phyloP scores from a whole-genome alignment of 495 filamentous ascomycete species.

The Melanomma pulvis-pyrius region DNA sequence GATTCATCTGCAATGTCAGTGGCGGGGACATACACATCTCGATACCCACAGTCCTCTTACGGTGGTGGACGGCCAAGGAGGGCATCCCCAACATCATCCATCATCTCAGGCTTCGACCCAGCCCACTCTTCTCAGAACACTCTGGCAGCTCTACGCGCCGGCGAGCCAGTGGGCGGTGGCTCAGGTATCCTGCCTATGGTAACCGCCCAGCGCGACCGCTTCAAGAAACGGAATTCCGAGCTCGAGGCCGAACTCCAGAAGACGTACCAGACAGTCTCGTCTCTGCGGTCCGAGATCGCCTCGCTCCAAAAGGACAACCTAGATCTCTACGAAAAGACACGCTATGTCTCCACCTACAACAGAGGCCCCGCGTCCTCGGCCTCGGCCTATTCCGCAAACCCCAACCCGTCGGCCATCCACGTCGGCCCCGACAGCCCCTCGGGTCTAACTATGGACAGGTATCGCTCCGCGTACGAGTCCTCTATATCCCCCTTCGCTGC shows the following conservation, averaged over 20 bases:
- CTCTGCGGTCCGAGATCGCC: constrained; percentile 86
- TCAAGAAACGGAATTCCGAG: constrained; percentile 93
- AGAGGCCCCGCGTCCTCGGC: constrained; percentile 56
- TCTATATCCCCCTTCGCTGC: constrained; percentile 94
- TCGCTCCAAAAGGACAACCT: constrained; percentile 96
- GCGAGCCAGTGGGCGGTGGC: constrained; percentile 77
- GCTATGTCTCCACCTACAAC: constrained; percentile 94
- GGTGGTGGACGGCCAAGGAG: constrained; percentile 56
- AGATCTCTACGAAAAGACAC: constrained; percentile 94
- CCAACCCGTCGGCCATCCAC: constrained; percentile 73
- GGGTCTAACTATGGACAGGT: constrained; percentile 77
- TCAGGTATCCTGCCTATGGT: constrained; percentile 97
- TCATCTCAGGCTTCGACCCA: constrained; percentile 92
- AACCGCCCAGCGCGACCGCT: constrained; percentile 94
- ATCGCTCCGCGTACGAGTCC: constrained; percentile 90
- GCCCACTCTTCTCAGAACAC: constrained; percentile 53
- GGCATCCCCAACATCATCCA: constrained; percentile 92
- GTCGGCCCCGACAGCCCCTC: constrained; percentile 61
- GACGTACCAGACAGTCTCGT: constrained; percentile 76
- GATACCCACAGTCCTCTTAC: constrained; percentile 75
- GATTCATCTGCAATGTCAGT: constrained; percentile 86
- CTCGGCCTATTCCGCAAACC: constrained; percentile 69
- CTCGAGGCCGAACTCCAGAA: constrained; percentile 90
- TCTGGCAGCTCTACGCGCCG: constrained; percentile 62
- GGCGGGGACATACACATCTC: constrained; percentile 85